Conservation (phyloP, 768 basidiomycete species). For the Butyriboletus loyo region DNA sequence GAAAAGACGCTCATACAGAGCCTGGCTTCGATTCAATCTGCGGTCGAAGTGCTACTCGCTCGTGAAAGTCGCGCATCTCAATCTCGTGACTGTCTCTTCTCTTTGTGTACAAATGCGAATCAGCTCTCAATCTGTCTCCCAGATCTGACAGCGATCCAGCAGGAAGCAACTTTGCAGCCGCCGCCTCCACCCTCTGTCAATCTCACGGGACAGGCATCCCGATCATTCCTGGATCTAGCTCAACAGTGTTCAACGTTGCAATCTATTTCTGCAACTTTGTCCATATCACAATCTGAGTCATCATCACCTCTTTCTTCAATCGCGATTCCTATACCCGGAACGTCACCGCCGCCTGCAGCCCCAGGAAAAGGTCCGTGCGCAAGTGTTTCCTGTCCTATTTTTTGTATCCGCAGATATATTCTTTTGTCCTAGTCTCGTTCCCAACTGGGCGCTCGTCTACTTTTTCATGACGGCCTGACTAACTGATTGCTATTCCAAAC, state of each 20-base stretch:
- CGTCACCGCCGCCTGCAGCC: neutral
- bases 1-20: conserved; percentile 10
- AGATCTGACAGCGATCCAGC: neutral
- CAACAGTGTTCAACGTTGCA: neutral
- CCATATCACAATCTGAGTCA: neutral
- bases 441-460: neutral
- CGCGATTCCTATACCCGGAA: neutral
- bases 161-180: neutral
- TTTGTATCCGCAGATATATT: neutral
- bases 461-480: neutral
- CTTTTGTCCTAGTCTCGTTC: neutral
- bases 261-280: neutral
- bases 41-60: conserved; percentile 18
- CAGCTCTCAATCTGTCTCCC: neutral
- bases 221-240: neutral
- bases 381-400: neutral
- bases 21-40: conserved; percentile 19
- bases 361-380: conserved; percentile 4
- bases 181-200: neutral
- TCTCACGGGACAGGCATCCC: neutral
- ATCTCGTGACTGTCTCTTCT: conserved; percentile 9
- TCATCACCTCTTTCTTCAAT: neutral
- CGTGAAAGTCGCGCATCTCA: conserved; percentile 1
- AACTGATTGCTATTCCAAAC: neutral
- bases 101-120: neutral